These are phyloP conservation scores for Blastobotrys arbuscula DNA, from an alignment of 1,139 yeast genomes.

Conservation along the genomic window DNA sequence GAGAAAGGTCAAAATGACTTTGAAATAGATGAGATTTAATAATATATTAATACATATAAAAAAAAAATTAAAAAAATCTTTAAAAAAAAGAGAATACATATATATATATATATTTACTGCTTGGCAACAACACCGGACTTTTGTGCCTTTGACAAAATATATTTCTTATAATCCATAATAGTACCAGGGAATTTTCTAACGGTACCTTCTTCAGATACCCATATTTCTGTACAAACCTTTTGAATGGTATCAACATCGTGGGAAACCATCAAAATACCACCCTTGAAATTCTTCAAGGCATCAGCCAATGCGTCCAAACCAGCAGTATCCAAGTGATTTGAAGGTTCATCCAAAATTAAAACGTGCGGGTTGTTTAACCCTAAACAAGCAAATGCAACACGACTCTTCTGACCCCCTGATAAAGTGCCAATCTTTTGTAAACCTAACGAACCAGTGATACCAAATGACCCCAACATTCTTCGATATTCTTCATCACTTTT, in stretches of 20 bases:
- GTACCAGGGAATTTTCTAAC: slow-evolving; percentile 78
- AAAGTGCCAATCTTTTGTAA: slow-evolving; percentile 82
- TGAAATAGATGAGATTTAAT: slow-evolving; percentile 20
- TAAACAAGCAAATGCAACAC: slow-evolving; percentile 96
- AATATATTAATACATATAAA: too few species aligned
- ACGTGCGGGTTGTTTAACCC: slow-evolving; percentile 92
- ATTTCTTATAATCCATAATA: slow-evolving; percentile 84
- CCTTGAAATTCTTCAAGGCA: slow-evolving; percentile 80
- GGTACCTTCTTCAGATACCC: slow-evolving; percentile 87
- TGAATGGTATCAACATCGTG: slow-evolving; percentile 92
- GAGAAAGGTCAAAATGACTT: slow-evolving; percentile 74
- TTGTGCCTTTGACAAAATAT: slow-evolving; percentile 72
- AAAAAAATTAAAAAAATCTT: too few species aligned
- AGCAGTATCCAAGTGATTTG: slow-evolving; percentile 96
- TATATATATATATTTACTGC: too few species aligned
- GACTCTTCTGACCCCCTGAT: slow-evolving; percentile 97
- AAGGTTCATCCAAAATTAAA: slow-evolving; percentile 92
- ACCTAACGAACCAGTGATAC: slow-evolving; percentile 92
- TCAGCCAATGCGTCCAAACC: slow-evolving; percentile 94
- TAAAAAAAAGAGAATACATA: too few species aligned
- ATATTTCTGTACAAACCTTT: slow-evolving; percentile 83
- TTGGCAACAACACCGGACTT: slow-evolving; percentile 82
- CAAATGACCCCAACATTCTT: slow-evolving; percentile 93
- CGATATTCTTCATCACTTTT: slow-evolving; percentile 95
- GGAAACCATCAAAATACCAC: slow-evolving; percentile 96